Conservation (phyloP, 768 basidiomycete species). For the Suillus ampliporus region DNA sequence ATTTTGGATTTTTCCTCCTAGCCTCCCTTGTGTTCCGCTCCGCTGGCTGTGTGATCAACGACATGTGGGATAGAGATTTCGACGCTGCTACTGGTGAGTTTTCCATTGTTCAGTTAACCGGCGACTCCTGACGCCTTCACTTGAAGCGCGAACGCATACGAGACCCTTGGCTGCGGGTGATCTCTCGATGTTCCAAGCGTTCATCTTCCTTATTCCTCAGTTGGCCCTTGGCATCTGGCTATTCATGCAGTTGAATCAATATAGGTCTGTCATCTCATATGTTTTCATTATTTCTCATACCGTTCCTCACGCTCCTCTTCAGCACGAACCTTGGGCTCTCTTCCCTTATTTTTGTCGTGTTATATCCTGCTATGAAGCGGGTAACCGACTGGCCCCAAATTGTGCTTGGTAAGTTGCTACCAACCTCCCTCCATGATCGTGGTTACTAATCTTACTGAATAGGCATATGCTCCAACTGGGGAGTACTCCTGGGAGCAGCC, state of each 20-base stretch:
- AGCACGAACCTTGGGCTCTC: not conserved
- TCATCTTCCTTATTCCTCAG: not conserved
- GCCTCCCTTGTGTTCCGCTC: not conserved
- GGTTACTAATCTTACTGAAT: not conserved
- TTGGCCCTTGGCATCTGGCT: not conserved
- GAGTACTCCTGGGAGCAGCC: not conserved
- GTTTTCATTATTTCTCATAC: not conserved
- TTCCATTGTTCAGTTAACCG: not conserved
- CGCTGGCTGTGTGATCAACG: not conserved
- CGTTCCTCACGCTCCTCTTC: too few species aligned
- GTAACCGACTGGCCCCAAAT: constrained; percentile 34
- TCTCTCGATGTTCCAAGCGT: not conserved
- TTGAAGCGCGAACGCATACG: not conserved
- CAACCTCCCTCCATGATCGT: too few species aligned
- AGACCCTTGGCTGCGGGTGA: not conserved
- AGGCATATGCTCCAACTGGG: not conserved
- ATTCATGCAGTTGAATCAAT: not conserved
- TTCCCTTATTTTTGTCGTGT: not conserved
- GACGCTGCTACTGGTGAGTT: not conserved
- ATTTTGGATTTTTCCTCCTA: not conserved
- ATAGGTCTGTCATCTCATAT: not conserved
- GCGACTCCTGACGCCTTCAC: not conserved
- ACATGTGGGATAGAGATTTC: not conserved
- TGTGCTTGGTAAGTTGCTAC: constrained; percentile 29
- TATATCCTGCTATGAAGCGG: constrained; percentile 36